These are phyloP conservation scores for Neostapfia colusana DNA, from an alignment of 176 grass and related monocot species.

Conservation along the genomic window DNA sequence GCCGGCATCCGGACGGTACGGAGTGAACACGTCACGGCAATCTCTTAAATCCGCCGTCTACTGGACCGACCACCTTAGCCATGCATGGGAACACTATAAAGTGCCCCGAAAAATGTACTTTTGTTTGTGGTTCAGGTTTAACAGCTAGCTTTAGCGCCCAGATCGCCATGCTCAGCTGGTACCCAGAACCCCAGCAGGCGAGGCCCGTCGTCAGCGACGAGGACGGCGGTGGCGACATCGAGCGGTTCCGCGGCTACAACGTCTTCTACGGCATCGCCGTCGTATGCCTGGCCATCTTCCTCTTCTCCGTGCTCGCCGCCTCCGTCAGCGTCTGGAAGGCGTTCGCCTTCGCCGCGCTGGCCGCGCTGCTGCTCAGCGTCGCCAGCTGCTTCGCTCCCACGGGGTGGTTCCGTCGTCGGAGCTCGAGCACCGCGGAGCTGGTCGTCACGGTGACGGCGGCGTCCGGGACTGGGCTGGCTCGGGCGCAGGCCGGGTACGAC, in stretches of 20 bases:
- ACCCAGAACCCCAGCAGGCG: conserved; percentile 21
- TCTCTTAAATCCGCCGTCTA: neutral
- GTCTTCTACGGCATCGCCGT: conserved; percentile 30
- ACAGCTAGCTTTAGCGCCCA: neutral
- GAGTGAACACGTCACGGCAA: conserved; percentile 16
- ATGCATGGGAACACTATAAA: conserved; percentile 32
- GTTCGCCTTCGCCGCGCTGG: neutral
- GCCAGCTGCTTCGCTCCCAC: conserved; percentile 24
- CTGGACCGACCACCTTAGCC: no score
- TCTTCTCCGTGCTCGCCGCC: conserved; percentile 38
- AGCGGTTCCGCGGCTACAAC: neutral
- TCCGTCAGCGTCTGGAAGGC: conserved; percentile 25
- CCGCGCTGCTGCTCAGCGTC: conserved; percentile 14
- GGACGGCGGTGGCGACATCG: neutral
- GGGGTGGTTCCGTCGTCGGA: neutral
- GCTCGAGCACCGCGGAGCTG: neutral
- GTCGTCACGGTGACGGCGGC: neutral
- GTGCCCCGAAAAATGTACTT: neutral
- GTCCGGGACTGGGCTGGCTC: no score
- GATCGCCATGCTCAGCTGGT: conserved; percentile 32
- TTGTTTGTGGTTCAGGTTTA: neutral
- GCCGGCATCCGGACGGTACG: neutral
- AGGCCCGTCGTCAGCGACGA: neutral
- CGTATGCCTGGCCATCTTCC: conserved; percentile 31
- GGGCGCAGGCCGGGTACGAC: neutral